Evolutionary conservation across 129 eudicot species (phyloP).

Genomic region (Gnaphalium uliginosum): DNA sequence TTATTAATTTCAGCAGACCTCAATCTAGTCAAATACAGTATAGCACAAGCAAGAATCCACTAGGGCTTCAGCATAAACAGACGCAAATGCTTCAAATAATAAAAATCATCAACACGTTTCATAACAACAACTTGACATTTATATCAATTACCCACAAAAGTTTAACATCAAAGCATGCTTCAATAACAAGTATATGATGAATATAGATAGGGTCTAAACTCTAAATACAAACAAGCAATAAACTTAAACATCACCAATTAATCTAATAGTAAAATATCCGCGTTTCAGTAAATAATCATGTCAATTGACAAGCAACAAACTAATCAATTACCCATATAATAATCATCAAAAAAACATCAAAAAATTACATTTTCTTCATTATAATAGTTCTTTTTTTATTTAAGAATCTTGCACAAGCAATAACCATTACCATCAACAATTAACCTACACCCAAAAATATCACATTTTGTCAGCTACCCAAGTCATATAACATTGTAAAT

Average conservation of each 20-base stretch:
- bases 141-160: constrained; percentile 1
- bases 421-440: background rate
- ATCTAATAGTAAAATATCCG: background rate
- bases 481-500: background rate
- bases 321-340: background rate
- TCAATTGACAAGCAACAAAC: constrained; percentile 9
- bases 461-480: background rate
- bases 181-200: constrained; percentile 11
- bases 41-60: constrained; percentile 22
- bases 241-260: constrained; percentile 3
- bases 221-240: constrained; percentile 17
- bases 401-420: background rate
- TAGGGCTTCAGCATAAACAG: background rate
- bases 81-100: constrained; percentile 10
- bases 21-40: constrained; percentile 22
- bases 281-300: background rate
- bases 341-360: background rate
- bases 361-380: background rate
- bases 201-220: constrained; percentile 1
- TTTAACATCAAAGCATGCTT: background rate
- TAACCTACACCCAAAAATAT: background rate
- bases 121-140: background rate
- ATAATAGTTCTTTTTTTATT: background rate
- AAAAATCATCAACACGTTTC: background rate
- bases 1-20: constrained; percentile 10